A percentile compares a stretch with the other conserved stretches of the same genome.
These are phyloP conservation scores for Chlamydomonas applanata DNA, from an alignment of 139 green algal genomes.

Conservation along the genomic window DNA sequence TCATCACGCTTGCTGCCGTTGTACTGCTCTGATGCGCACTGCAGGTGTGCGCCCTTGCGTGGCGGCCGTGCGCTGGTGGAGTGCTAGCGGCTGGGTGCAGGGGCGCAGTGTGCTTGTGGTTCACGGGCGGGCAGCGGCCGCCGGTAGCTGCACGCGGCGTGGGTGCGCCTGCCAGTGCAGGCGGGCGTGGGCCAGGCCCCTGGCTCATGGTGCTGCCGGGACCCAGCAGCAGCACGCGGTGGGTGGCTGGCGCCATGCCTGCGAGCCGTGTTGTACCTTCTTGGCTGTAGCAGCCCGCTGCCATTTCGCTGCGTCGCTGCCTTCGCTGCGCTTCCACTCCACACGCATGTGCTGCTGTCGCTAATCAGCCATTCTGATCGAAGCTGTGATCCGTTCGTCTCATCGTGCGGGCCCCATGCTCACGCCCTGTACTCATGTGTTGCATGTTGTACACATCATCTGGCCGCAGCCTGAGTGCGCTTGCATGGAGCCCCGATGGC, in stretches of 20 bases:
- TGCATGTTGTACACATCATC: no score
- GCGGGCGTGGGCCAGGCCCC: neutral
- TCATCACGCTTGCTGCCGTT: no score
- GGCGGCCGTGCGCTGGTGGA: conserved; percentile 33
- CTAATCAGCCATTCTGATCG: neutral
- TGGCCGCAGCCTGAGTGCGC: conserved; percentile 25
- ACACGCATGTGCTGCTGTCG: neutral
- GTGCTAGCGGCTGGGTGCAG: conserved; percentile 38
- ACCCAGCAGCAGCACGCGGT: neutral
- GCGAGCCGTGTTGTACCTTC: no score
- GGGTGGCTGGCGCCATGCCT: neutral
- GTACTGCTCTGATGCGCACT: neutral
- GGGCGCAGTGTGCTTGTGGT: conserved; percentile 42
- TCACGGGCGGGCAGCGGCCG: conserved; percentile 13
- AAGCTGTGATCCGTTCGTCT: no score
- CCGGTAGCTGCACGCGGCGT: conserved; percentile 12
- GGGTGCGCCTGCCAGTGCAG: neutral
- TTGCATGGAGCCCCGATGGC: conserved; percentile 52
- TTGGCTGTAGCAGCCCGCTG: no score
- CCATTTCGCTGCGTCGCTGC: no score
- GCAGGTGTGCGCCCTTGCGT: conserved; percentile 37
- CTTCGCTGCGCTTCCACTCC: neutral
- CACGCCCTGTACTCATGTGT: no score
- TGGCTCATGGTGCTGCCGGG: conserved; percentile 31
- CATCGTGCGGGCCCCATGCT: no score